These are phyloP conservation scores for button mushroom (Agaricus bisporus) DNA, from an alignment of 768 basidiomycete genomes.

Conservation along the genomic window DNA sequence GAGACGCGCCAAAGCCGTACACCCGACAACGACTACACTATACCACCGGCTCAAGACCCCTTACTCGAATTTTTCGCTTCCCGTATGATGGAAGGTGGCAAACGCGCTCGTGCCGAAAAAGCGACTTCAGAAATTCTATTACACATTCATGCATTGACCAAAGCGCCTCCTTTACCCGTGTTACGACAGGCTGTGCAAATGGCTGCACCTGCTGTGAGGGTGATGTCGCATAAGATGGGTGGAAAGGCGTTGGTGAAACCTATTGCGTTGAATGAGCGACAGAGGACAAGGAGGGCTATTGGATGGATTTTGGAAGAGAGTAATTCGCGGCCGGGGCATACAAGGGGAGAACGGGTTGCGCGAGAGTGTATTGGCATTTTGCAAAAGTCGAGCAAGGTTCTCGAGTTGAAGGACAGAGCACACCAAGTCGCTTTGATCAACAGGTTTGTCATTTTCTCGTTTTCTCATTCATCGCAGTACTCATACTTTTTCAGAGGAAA, in stretches of 20 bases:
- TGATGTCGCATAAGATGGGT: slow-evolving; percentile 49
- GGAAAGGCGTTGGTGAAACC: slow-evolving; percentile 67
- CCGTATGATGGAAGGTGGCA: slow-evolving; percentile 56
- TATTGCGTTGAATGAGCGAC: slow-evolving; percentile 71
- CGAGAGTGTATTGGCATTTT: slow-evolving; percentile 70
- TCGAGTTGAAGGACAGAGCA: slow-evolving; percentile 53
- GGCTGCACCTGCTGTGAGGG: slow-evolving; percentile 67
- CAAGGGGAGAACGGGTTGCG: slow-evolving; percentile 66
- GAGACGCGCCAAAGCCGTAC: not conserved
- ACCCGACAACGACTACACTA: slow-evolving; percentile 31
- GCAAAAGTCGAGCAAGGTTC: slow-evolving; percentile 52
- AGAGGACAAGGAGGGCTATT: slow-evolving; percentile 66
- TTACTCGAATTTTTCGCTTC: slow-evolving; percentile 64
- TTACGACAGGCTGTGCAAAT: slow-evolving; percentile 64
- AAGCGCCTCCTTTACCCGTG: slow-evolving; percentile 74
- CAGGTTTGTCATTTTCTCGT: slow-evolving; percentile 43
- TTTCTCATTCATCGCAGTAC: not conserved
- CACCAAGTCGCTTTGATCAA: slow-evolving; percentile 74
- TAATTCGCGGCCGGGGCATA: slow-evolving; percentile 49
- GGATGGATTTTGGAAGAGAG: slow-evolving; percentile 65
- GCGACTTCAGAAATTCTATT: slow-evolving; percentile 58
- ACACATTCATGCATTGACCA: slow-evolving; percentile 68
- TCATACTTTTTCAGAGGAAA: slow-evolving; percentile 10
- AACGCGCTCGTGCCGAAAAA: slow-evolving; percentile 53
- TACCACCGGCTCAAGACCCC: slow-evolving; percentile 74